Evolutionary conservation across 371 early-diverging fungal genomes (phyloP), one percentile per base, ranked within the genome.

Genomic region (Actinomucor elegans): DNA sequence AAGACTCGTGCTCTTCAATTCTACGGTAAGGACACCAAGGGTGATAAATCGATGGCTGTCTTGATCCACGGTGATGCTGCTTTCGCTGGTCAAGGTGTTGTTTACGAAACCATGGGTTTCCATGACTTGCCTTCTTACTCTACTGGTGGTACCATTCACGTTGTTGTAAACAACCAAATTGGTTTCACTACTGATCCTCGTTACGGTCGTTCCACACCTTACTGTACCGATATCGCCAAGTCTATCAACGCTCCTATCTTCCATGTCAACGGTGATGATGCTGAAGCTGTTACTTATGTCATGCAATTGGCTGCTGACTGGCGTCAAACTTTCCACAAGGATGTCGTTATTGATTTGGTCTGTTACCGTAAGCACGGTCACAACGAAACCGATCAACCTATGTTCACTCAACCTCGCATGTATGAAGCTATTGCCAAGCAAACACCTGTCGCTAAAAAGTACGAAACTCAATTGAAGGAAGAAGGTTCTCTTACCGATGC

Each of bases 141-240:
- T 40, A 94, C 94, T 27, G 98, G 98, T 56, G 98, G 98, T 48
- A 94, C 96, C 18, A 81, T 98, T 55, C 98, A 98, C 79, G 88
- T 97, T 61, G 89, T 98, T 44, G 93, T 95, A 68, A 98, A 98
- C 85, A 98, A 98, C 85, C 98, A 98, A 78, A 91, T 98, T 51
- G 98, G 98, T 46, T 98, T 95, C 79, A 98, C 98, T 21, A 97
- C 98, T 21, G 95, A 96, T 67, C 95, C 97, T 29, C 88, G 93
- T 45, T 93, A 90, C 70, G 83, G 94, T 37, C 93, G 98, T 40
- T 95, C 96, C 43, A 96, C 97, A 11, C 92, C 93, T 40, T 97
- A 98, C 81, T 94, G 95, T 75, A 92, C 96, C 23, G 98, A 98
- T 69, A 91, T 98, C 49, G 96, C 96, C 57, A 98, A 98, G 79